phyloP scores from a whole-genome alignment of 1,139 yeast genomes.

The Saccharomycopsis crataegensis region DNA sequence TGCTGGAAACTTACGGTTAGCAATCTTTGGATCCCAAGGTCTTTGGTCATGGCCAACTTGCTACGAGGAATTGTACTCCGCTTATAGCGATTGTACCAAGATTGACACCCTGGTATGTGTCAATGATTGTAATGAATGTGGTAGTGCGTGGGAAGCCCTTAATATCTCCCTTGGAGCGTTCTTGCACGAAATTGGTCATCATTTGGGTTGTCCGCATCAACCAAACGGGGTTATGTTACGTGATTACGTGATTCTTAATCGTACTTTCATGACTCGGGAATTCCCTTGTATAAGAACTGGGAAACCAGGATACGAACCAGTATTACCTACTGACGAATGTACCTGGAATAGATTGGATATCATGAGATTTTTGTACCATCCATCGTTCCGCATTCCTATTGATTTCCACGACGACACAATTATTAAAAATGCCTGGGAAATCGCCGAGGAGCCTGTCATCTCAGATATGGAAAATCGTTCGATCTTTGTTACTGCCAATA shows the following conservation, averaged over 20 bases:
- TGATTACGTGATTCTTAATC: slow-evolving; percentile 72
- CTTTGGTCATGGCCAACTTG: slow-evolving; percentile 82
- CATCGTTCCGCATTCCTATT: slow-evolving; percentile 62
- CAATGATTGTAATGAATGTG: slow-evolving; percentile 78
- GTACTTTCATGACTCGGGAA: slow-evolving; percentile 77
- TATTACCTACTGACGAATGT: slow-evolving; percentile 61
- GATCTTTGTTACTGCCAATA: slow-evolving; percentile 37
- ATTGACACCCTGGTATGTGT: slow-evolving; percentile 68
- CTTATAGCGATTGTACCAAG: slow-evolving; percentile 64
- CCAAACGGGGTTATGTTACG: slow-evolving; percentile 84
- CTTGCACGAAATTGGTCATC: slow-evolving; percentile 92
- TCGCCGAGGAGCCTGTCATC: slow-evolving; percentile 32
- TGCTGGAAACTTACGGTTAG: slow-evolving; percentile 57
- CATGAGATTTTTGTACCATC: slow-evolving; percentile 72
- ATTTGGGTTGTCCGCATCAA: slow-evolving; percentile 88
- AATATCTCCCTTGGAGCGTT: slow-evolving; percentile 88
- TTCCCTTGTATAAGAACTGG: slow-evolving; percentile 46
- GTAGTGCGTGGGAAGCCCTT: slow-evolving; percentile 85
- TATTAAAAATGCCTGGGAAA: slow-evolving; percentile 26
- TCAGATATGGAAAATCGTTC: slow-evolving; percentile 39
- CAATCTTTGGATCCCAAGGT: slow-evolving; percentile 93
- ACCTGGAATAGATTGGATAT: slow-evolving; percentile 84
- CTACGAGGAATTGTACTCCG: slow-evolving; percentile 59
- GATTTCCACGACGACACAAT: slow-evolving; percentile 38
- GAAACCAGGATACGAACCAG: slow-evolving; percentile 38